Conservation (phyloP, 495 filamentous ascomycete genomes). For the Aspergillus nanangensis region DNA sequence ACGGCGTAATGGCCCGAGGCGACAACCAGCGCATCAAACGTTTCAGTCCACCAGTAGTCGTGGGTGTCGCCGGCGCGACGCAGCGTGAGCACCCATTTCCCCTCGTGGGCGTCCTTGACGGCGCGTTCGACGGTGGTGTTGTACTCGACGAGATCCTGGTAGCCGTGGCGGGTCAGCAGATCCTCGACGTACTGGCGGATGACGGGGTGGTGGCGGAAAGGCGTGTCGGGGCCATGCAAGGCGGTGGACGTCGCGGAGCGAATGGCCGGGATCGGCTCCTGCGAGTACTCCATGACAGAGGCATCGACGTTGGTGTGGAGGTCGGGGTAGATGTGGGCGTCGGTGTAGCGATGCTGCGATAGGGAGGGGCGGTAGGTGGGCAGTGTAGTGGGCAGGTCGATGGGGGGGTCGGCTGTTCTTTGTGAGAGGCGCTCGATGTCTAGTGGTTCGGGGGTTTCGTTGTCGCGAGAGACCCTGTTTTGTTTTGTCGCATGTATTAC, state of each 20-base stretch:
- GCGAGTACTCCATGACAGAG: slow-evolving; percentile 35
- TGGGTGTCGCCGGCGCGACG: slow-evolving; percentile 22
- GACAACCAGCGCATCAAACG: slow-evolving; percentile 70
- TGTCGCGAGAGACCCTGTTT: slow-evolving; percentile 38
- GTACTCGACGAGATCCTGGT: slow-evolving; percentile 33
- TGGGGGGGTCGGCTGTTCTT: slow-evolving; percentile 44
- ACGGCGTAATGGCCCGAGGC: slow-evolving; percentile 77
- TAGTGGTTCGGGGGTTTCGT: slow-evolving; percentile 22
- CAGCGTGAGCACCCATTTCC: slow-evolving; percentile 34
- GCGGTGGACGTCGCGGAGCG: slow-evolving; percentile 32
- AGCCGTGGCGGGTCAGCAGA: slow-evolving; percentile 28
- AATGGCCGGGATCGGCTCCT: slow-evolving; percentile 29
- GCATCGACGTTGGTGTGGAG: slow-evolving; percentile 40
- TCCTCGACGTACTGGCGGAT: slow-evolving; percentile 37
- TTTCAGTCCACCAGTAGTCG: slow-evolving; percentile 42
- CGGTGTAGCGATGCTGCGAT: slow-evolving; percentile 43
- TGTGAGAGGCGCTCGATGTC: slow-evolving; percentile 37
- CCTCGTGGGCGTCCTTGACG: slow-evolving; percentile 21
- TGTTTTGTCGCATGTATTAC: not conserved
- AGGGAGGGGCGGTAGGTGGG: slow-evolving; percentile 41
- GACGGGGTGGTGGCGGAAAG: slow-evolving; percentile 34
- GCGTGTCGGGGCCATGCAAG: slow-evolving; percentile 31
- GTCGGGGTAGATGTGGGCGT: slow-evolving; percentile 36
- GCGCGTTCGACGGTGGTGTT: slow-evolving; percentile 40
- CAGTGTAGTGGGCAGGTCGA: slow-evolving; percentile 40